Evolutionary conservation across 495 filamentous ascomycete genomes (phyloP).

Genomic region (Extremus antarcticus): DNA sequence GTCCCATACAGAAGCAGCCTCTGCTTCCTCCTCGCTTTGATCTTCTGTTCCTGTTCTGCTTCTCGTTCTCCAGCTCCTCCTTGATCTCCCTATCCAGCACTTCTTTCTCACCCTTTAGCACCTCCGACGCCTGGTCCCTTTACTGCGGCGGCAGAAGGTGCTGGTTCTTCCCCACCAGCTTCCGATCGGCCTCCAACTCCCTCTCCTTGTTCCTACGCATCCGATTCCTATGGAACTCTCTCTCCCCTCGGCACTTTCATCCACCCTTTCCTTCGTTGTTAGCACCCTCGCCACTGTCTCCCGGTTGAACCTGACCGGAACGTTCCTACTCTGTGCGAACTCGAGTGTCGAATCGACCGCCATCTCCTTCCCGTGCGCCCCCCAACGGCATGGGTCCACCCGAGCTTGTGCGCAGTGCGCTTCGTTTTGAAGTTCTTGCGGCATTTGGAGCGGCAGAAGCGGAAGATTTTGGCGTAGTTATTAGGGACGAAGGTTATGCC

Average conservation of each 20-base stretch:
- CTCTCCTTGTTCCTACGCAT: conserved; percentile 80
- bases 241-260: conserved; percentile 78
- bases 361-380: conserved; percentile 52
- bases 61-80: conserved; percentile 20
- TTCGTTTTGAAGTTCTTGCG: conserved; percentile 99
- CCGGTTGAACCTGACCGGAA: conserved; percentile 89
- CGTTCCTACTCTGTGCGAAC: conserved; percentile 85
- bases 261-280: conserved; percentile 80
- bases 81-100: conserved; percentile 38
- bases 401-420: conserved; percentile 57
- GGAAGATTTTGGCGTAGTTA: conserved; percentile 65
- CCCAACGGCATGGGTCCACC: conserved; percentile 32
- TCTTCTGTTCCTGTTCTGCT: conserved; percentile 35
- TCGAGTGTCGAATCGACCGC: conserved; percentile 85
- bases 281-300: conserved; percentile 80
- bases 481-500: conserved; percentile 74
- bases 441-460: conserved; percentile 78
- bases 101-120: conserved; percentile 38
- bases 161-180: conserved; percentile 80
- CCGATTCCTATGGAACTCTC: conserved; percentile 81
- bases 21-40: conserved; percentile 44
- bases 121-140: conserved; percentile 25
- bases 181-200: conserved; percentile 65
- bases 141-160: conserved; percentile 58
- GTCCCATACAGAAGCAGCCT: conserved; percentile 22